Conservation (phyloP, 2,329 filamentous ascomycete genomes). For the Zasmidium citrigriseum region DNA sequence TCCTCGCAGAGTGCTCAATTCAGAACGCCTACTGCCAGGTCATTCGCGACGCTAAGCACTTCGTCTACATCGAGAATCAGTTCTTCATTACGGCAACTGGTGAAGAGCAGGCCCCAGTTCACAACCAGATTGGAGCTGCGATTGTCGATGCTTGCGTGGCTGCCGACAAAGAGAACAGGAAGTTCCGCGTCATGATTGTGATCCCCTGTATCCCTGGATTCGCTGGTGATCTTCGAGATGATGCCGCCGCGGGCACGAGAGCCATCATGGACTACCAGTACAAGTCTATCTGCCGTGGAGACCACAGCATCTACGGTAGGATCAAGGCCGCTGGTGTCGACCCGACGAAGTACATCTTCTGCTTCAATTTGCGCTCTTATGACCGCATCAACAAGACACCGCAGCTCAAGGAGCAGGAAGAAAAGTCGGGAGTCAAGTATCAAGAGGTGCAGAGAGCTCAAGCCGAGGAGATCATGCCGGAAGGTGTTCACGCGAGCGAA, state of each 20-base stretch:
- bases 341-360: constrained; percentile 78
- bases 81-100: constrained; percentile 89
- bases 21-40: constrained; percentile 84
- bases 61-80: constrained; percentile 97
- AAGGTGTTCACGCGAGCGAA: constrained; percentile 63
- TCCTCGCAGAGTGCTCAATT: constrained; percentile 80
- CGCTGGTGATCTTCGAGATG: constrained; percentile 81
- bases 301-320: constrained; percentile 85
- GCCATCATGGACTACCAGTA: constrained; percentile 99
- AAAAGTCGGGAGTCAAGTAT: constrained; percentile 80
- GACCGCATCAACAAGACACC: constrained; percentile 86
- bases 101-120: constrained; percentile 79
- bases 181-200: constrained; percentile 86
- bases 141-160: constrained; percentile 88
- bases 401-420: constrained; percentile 71
- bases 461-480: constrained; percentile 83
- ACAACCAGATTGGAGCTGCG: constrained; percentile 82
- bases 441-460: constrained; percentile 84
- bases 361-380: constrained; percentile 92
- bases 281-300: constrained; percentile 89
- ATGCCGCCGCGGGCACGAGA: constrained; percentile 79
- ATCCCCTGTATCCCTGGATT: constrained; percentile 94
- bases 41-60: constrained; percentile 86
- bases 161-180: constrained; percentile 78
- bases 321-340: constrained; percentile 74